Evolutionary conservation across 306 rosid species (phyloP).

Genomic region (Begonia peltatifolia): DNA sequence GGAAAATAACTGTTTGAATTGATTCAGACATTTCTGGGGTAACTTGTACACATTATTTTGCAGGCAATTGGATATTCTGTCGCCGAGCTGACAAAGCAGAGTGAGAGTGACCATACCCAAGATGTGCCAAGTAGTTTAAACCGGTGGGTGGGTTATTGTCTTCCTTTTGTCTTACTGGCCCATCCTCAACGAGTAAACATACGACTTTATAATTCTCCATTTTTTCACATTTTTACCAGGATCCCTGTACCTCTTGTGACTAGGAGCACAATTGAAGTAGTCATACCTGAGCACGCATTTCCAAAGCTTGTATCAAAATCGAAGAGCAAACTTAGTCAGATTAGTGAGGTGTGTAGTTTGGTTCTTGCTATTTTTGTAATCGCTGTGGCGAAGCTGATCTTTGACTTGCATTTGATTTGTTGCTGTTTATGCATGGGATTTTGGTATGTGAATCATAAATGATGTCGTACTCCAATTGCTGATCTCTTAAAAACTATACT

Average conservation of each 20-base stretch:
- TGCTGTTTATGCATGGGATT: too few relatives aligned
- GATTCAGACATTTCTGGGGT: too few relatives aligned
- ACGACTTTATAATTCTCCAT: not conserved
- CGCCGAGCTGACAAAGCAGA: slow-evolving; percentile 40
- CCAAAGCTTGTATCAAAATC: slow-evolving; percentile 81
- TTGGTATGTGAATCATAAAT: too few relatives aligned
- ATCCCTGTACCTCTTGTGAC: slow-evolving; percentile 81
- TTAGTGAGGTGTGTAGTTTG: slow-evolving; percentile 69
- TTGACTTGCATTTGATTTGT: too few relatives aligned
- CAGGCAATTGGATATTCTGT: slow-evolving; percentile 59
- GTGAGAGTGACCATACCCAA: slow-evolving; percentile 59
- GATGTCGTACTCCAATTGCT: too few relatives aligned
- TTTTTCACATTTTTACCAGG: slow-evolving; percentile 21
- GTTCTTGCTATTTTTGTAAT: too few relatives aligned
- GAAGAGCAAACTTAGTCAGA: slow-evolving; percentile 85
- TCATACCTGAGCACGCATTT: slow-evolving; percentile 79
- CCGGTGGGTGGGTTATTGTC: slow-evolving; percentile 34
- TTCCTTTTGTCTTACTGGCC: slow-evolving; percentile 1
- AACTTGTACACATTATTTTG: slow-evolving; percentile 2
- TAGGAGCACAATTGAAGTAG: slow-evolving; percentile 90
- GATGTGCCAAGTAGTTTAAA: slow-evolving; percentile 51
- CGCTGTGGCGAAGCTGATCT: too few relatives aligned
- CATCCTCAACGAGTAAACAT: not conserved
- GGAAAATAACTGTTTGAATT: too few relatives aligned
- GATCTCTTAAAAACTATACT: not conserved